phyloP scores from a whole-genome alignment of 345 rosid genomes.

The Citrus cavaleriei region DNA sequence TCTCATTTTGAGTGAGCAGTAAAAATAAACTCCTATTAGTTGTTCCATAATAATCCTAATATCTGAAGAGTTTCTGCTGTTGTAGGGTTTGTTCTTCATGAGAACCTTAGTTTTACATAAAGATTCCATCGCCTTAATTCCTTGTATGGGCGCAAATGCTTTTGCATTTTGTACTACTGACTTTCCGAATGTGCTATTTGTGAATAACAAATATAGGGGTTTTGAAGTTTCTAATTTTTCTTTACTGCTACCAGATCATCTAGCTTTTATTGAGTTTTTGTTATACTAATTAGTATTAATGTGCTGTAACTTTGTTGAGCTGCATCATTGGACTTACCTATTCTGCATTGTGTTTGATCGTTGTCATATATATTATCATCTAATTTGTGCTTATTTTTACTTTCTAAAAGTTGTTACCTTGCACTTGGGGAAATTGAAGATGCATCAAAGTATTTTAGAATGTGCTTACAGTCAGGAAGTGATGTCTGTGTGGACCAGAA shows the following conservation, averaged over 20 bases:
- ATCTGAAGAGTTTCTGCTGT: not conserved
- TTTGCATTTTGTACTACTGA: not conserved
- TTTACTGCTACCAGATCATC: not conserved
- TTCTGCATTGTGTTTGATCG: not conserved
- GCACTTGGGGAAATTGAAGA: conserved; percentile 90
- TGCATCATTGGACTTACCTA: not conserved
- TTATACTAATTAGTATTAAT: not conserved
- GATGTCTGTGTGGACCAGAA: conserved; percentile 80
- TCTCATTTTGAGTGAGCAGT: not conserved
- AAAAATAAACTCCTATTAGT: not conserved
- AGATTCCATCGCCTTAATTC: not conserved
- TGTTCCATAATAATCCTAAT: not conserved
- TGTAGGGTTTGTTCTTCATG: not conserved
- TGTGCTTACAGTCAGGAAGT: conserved; percentile 72
- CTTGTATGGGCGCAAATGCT: not conserved
- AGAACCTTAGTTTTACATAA: not conserved
- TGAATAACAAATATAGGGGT: not conserved
- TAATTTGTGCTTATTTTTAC: conserved; percentile 14
- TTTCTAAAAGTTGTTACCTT: conserved; percentile 69
- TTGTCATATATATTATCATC: not conserved
- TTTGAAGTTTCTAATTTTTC: not conserved
- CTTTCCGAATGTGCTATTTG: not conserved
- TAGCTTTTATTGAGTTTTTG: not conserved
- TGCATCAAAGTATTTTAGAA: conserved; percentile 64
- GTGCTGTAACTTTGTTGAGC: conserved; percentile 1